These are phyloP conservation scores for Lunasporangiospora selenospora DNA, from an alignment of 192 early-diverging fungal genomes.

Conservation along the genomic window DNA sequence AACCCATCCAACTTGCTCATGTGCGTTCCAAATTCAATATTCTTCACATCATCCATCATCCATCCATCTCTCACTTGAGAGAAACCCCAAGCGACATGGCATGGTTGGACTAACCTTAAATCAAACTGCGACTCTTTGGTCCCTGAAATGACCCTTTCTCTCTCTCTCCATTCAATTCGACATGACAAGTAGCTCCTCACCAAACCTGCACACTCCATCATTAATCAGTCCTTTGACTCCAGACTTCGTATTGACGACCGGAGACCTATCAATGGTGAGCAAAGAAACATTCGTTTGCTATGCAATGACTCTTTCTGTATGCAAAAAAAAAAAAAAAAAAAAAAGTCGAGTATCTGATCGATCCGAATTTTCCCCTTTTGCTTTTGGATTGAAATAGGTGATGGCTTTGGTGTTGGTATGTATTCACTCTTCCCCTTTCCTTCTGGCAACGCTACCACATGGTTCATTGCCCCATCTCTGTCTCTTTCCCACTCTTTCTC, in stretches of 20 bases:
- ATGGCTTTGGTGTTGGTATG: conserved; percentile 82
- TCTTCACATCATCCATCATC: background rate
- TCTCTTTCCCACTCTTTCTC: no score
- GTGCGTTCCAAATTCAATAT: conserved; percentile 24
- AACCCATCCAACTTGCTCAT: conserved; percentile 74
- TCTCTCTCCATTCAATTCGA: no score
- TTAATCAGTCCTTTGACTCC: conserved; percentile 79
- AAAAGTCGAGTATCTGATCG: background rate
- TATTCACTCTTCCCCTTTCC: no score
- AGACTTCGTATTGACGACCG: conserved; percentile 66
- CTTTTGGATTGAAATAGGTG: conserved; percentile 52
- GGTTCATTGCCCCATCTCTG: no score
- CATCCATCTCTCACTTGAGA: background rate
- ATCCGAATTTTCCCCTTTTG: background rate
- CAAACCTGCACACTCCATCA: conserved; percentile 78
- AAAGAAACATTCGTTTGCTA: background rate
- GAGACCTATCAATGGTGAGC: conserved; percentile 70
- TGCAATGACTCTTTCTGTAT: background rate
- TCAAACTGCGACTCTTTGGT: no score
- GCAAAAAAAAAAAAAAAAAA: background rate
- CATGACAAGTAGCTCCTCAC: conserved; percentile 74
- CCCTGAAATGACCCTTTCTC: no score
- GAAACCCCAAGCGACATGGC: no score
- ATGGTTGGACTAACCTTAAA: no score
- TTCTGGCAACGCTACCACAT: no score